Base-by-base conservation (phyloP, 1,284 basidiomycete species). In the Fomitiporia mediterranea region DNA sequence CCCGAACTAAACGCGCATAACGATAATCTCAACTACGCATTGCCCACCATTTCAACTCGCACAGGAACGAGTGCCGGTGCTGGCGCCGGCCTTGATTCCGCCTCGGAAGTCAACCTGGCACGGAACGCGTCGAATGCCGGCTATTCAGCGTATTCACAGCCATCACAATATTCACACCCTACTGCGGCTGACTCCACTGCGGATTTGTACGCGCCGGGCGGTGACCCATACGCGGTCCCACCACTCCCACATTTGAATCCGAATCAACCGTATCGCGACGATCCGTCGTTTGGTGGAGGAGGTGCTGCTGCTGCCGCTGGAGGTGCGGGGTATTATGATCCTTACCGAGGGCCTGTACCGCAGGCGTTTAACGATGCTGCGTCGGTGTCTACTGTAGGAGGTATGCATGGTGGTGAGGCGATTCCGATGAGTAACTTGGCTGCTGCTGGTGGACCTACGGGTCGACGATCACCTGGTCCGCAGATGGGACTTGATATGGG, bases 171-270 rank as follows among this genome's bases (percentile, higher is more conserved):
- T 15, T 13, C 48, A 6, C 48, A 56, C 4, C 47, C 55, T 4
- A 67, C 76, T 4, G 71, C 69, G 2, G 69, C 81, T 0, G 71
- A 71, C n/a, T 79, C 78, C 11, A 81, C 81, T 38, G 78, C 80
- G 32, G 78, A 75, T 30, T 63, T 72, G 48, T 69, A 75, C 47
- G 70, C 76, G 49, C 58, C 65, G 17, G 69, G 69, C 19, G 63
- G 68, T 27, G 88, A 91, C 63, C 88, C 89, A 2, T 91, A 91
- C 67, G 86, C 88, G 11, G 83, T 90, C 1, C 88, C 88, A 3
- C 87, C 88, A n/a, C 74, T 90, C n/a, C 88, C 88, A 7, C 86
- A 89, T 61, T 70, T 88, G 43, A 88, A 90, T 68, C 88, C 88
- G 11, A 85, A 79, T 65, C 79, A 82, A 55, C 64, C 86, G 0